A percentile compares a stretch with the other conserved stretches of the same genome.
These are phyloP conservation scores for Heliophila coronopifolia DNA, from an alignment of 441 rosid genomes.

Conservation along the genomic window DNA sequence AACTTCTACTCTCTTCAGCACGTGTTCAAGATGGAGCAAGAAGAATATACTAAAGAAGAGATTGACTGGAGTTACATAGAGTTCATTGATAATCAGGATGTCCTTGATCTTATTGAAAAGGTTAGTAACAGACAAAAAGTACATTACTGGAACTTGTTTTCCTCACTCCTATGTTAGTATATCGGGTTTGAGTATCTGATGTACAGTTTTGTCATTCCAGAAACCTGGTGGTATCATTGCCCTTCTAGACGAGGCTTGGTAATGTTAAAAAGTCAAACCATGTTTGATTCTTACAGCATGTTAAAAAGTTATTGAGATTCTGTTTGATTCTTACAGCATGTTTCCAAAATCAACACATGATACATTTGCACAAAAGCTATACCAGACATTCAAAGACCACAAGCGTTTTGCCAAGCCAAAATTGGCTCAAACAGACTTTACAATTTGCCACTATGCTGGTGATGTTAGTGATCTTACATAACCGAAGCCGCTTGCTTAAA, in stretches of 20 bases:
- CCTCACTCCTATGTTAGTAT: conserved; percentile 8
- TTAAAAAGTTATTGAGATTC: conserved; percentile 15
- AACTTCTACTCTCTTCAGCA: conserved; percentile 41
- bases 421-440: conserved; percentile 81
- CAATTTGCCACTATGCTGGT: conserved; percentile 90
- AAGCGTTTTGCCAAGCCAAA: conserved; percentile 94
- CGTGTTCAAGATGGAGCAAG: conserved; percentile 85
- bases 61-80: conserved; percentile 82
- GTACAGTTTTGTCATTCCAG: conserved; percentile 44
- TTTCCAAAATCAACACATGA: conserved; percentile 95
- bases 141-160: conserved; percentile 3
- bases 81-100: conserved; percentile 66
- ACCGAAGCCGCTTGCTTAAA: conserved; percentile 3
- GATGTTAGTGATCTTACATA: conserved; percentile 57
- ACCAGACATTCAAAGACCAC: conserved; percentile 86
- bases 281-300: conserved; percentile 9
- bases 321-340: conserved; percentile 57
- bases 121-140: conserved; percentile 22
- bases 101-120: conserved; percentile 70
- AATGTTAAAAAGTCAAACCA: conserved; percentile 32
- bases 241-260: conserved; percentile 98
- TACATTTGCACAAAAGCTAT: conserved; percentile 89
- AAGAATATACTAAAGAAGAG: conserved; percentile 68
- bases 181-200: conserved; percentile 23
- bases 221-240: conserved; percentile 99